Evolutionary conservation across 140 eudicot species (phyloP).

Genomic region (Bidens hawaiensis): DNA sequence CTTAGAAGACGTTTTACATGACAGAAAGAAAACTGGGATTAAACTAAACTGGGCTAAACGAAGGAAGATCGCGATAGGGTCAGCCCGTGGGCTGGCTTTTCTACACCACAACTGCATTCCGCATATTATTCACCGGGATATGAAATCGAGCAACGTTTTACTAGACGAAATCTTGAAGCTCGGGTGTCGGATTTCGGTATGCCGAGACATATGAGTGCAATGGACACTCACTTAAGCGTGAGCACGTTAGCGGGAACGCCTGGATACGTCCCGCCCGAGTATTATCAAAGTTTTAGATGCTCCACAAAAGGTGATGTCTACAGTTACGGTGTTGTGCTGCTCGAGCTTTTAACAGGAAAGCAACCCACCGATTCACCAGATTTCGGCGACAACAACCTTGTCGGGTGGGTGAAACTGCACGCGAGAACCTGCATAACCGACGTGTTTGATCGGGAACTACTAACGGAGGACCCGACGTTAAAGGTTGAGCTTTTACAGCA

Average conservation of each 20-base stretch:
- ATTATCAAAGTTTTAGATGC: constrained; percentile 88
- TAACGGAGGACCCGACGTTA: constrained; percentile 62
- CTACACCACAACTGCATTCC: constrained; percentile 93
- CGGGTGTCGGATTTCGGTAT: constrained; percentile 98
- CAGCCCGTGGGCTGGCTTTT: constrained; percentile 91
- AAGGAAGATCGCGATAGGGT: constrained; percentile 83
- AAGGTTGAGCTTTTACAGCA: constrained; percentile 80
- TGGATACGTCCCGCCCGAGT: constrained; percentile 95
- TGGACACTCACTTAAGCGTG: constrained; percentile 95
- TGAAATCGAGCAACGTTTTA: constrained; percentile 93
- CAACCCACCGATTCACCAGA: constrained; percentile 88
- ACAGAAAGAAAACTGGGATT: constrained; percentile 57
- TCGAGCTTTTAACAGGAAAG: constrained; percentile 86
- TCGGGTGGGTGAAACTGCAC: constrained; percentile 90
- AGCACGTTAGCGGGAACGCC: constrained; percentile 98
- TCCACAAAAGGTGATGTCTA: constrained; percentile 95
- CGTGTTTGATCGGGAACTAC: constrained; percentile 64
- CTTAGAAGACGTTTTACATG: constrained; percentile 82
- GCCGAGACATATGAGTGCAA: constrained; percentile 87
- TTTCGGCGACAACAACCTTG: constrained; percentile 91
- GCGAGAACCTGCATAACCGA: constrained; percentile 46
- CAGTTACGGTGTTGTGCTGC: constrained; percentile 88
- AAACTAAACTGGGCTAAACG: constrained; percentile 74
- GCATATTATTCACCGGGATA: constrained; percentile 89
- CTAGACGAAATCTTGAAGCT: constrained; percentile 80